Conservation (phyloP, 345 rosid species). For the Nasturtium officinale region DNA sequence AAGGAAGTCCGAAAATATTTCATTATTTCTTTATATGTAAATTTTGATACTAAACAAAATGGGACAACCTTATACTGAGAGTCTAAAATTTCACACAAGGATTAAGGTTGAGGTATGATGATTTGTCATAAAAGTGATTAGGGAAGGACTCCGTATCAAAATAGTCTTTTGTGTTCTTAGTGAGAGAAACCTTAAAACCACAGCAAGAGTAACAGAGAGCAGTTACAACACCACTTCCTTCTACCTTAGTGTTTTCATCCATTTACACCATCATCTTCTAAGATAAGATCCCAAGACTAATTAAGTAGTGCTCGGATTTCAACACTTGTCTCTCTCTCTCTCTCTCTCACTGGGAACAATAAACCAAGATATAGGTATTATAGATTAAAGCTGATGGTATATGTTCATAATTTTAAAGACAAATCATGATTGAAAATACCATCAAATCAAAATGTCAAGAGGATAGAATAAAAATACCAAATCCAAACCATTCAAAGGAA, state of each 20-base stretch:
- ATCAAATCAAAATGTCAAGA: no score
- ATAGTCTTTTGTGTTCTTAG: not conserved
- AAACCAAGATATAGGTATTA: no score
- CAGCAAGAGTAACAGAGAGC: not conserved
- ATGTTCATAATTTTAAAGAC: no score
- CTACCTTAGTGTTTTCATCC: not conserved
- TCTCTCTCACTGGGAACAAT: not conserved
- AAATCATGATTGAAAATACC: no score
- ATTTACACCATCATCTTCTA: conserved; percentile 3
- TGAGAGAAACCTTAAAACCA: not conserved
- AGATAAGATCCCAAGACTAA: not conserved
- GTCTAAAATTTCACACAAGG: no score
- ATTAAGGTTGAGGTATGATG: not conserved
- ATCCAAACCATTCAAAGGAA: no score
- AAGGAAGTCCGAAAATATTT: no score
- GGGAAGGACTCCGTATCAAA: not conserved
- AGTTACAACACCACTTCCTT: conserved; percentile 6
- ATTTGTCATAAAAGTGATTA: conserved; percentile 13
- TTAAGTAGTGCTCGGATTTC: not conserved
- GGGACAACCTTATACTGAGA: not conserved
- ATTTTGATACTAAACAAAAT: not conserved
- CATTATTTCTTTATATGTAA: no score
- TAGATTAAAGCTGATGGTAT: no score
- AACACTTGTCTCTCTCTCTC: not conserved
- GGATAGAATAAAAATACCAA: no score